A percentile compares a stretch with the other conserved stretches of the same genome.
Evolutionary conservation across 140 eudicot genomes (phyloP).

Genomic region (Ambrosia hybrid): DNA sequence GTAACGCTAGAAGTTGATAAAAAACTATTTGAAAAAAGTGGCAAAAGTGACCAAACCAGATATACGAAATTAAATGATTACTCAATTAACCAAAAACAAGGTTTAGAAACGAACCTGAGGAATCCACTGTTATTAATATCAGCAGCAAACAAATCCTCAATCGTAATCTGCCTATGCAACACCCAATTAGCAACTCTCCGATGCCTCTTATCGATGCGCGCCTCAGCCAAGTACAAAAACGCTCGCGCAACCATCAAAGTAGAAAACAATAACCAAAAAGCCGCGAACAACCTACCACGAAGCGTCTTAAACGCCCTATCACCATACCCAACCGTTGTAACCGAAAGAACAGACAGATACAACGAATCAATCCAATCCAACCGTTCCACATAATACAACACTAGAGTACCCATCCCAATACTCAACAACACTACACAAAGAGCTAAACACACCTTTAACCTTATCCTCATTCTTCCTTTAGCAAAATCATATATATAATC

Average conservation of each 20-base stretch:
- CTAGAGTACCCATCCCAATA: slow-evolving; percentile 58
- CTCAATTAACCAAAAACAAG: no score
- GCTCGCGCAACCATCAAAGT: slow-evolving; percentile 81
- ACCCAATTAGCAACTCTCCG: slow-evolving; percentile 62
- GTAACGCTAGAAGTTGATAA: no score
- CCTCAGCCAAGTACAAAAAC: slow-evolving; percentile 70
- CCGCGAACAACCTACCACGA: slow-evolving; percentile 59
- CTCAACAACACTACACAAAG: slow-evolving; percentile 55
- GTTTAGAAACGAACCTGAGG: slow-evolving; percentile 42
- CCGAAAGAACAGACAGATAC: slow-evolving; percentile 69
- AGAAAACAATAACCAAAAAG: slow-evolving; percentile 67
- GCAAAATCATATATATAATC: slow-evolving; percentile 54
- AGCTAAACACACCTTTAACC: slow-evolving; percentile 71
- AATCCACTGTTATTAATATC: slow-evolving; percentile 62
- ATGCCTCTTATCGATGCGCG: slow-evolving; percentile 66
- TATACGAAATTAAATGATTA: no score
- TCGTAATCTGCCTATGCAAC: slow-evolving; percentile 54
- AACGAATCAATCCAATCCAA: slow-evolving; percentile 56
- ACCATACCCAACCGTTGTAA: slow-evolving; percentile 87
- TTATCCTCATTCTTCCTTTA: slow-evolving; percentile 79
- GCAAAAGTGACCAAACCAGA: no score
- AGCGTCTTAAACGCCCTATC: slow-evolving; percentile 64
- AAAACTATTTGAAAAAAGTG: no score
- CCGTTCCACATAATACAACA: slow-evolving; percentile 42
- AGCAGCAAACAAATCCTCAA: slow-evolving; percentile 65